Conservation (phyloP, 345 rosid genomes). For the Citrus australasica region DNA sequence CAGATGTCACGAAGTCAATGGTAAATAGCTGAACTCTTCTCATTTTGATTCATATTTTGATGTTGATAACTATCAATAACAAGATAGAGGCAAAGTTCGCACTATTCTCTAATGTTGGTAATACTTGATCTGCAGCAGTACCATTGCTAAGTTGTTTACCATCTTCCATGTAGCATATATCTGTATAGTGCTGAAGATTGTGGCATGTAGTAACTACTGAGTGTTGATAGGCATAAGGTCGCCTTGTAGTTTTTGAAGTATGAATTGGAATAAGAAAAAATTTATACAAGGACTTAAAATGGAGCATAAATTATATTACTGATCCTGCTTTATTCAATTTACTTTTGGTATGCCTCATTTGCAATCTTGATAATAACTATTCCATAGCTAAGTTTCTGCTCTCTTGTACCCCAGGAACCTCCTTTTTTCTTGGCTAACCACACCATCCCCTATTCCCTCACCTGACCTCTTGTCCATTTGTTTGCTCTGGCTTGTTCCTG, state of each 20-base stretch:
- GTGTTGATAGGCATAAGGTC: not conserved
- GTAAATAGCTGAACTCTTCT: constrained; percentile 35
- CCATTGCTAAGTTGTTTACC: not conserved
- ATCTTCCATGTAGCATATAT: not conserved
- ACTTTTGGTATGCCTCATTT: not conserved
- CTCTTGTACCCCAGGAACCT: not conserved
- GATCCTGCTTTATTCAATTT: not conserved
- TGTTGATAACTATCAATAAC: not conserved
- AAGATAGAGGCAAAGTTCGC: not conserved
- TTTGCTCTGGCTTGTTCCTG: not conserved
- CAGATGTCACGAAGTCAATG: constrained; percentile 79
- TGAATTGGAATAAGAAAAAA: not conserved
- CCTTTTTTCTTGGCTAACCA: not conserved
- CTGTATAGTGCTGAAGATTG: not conserved
- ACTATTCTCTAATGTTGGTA: not conserved
- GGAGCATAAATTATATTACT: not conserved
- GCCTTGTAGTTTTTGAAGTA: not conserved
- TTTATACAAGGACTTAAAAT: not conserved
- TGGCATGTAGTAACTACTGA: not conserved
- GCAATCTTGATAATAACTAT: not conserved
- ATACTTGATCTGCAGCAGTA: not conserved
- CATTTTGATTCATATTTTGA: not conserved
- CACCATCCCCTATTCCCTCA: not conserved
- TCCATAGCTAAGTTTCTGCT: not conserved
- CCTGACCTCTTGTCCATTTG: not conserved